Evolutionary conservation across 1,284 basidiomycete genomes (phyloP).

Genomic region (Cutaneotrichosporon dermatis): DNA sequence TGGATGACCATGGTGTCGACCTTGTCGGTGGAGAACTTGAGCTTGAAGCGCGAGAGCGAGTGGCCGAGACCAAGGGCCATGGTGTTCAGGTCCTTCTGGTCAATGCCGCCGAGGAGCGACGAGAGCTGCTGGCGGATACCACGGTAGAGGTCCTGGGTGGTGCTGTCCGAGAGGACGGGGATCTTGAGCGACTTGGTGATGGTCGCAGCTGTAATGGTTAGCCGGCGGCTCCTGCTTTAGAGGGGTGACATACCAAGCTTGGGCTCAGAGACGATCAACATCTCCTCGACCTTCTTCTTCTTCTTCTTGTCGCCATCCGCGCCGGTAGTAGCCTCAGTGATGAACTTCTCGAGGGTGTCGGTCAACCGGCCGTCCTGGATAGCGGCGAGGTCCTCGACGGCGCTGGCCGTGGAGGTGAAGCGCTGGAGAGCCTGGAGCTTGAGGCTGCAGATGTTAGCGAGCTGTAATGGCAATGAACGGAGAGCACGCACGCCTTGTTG

Average conservation of each 20-base stretch:
- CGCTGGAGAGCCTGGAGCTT: conserved; percentile 94
- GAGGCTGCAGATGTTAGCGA: conserved; percentile 55
- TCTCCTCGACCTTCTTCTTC: conserved; percentile 77
- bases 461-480: neutral
- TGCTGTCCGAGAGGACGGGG: conserved; percentile 67
- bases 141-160: conserved; percentile 81
- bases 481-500: conserved; percentile 71
- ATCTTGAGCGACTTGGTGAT: conserved; percentile 94
- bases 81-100: conserved; percentile 92
- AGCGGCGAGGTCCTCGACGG: conserved; percentile 97
- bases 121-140: conserved; percentile 89
- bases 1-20: conserved; percentile 99
- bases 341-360: conserved; percentile 88
- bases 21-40: conserved; percentile 99
- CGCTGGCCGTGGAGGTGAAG: conserved; percentile 91
- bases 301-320: conserved; percentile 46
- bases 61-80: conserved; percentile 98
- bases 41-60: conserved; percentile 93
- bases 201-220: conserved; percentile 58
- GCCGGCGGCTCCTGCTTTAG: neutral
- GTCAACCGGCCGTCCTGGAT: conserved; percentile 89
- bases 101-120: conserved; percentile 78
- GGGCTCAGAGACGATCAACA: conserved; percentile 80
- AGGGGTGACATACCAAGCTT: conserved; percentile 67
- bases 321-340: conserved; percentile 73